A percentile compares a stretch with the other conserved stretches of the same genome.
phyloP scores from a whole-genome alignment of 1,284 basidiomycete genomes.

The Ustilago loliicola region DNA sequence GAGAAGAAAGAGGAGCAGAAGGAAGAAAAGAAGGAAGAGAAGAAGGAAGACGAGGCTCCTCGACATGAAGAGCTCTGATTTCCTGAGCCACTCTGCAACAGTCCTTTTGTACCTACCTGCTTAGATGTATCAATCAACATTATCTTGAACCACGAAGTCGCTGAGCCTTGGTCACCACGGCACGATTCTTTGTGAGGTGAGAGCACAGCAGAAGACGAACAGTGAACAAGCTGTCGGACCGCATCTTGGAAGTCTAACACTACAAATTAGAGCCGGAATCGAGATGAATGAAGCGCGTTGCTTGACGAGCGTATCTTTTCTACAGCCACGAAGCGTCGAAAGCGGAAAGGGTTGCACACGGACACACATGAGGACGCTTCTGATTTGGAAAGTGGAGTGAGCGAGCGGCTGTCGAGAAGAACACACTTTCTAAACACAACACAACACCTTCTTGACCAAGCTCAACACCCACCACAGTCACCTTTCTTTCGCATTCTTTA shows the following conservation, averaged over 20 bases:
- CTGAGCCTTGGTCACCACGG: too few species aligned
- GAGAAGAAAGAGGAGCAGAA: conserved; percentile 37
- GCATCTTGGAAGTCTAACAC: too few species aligned
- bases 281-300: neutral
- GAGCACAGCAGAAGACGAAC: too few species aligned
- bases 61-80: conserved; percentile 46
- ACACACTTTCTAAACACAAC: neutral
- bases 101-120: neutral
- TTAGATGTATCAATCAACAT: neutral
- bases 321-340: neutral
- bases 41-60: conserved; percentile 32
- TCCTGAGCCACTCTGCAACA: neutral
- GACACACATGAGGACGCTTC: neutral
- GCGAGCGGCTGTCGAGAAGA: neutral
- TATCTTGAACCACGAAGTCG: too few species aligned
- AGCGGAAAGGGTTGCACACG: neutral
- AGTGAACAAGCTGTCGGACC: too few species aligned
- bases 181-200: too few species aligned
- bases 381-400: neutral
- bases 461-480: neutral
- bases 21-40: conserved; percentile 24
- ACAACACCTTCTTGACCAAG: neutral
- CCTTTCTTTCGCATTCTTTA: neutral
- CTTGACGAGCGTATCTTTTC: neutral
- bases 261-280: too few species aligned